Evolutionary conservation across 2,329 filamentous ascomycete species (phyloP).

Genomic region (Fusarium longipes): DNA sequence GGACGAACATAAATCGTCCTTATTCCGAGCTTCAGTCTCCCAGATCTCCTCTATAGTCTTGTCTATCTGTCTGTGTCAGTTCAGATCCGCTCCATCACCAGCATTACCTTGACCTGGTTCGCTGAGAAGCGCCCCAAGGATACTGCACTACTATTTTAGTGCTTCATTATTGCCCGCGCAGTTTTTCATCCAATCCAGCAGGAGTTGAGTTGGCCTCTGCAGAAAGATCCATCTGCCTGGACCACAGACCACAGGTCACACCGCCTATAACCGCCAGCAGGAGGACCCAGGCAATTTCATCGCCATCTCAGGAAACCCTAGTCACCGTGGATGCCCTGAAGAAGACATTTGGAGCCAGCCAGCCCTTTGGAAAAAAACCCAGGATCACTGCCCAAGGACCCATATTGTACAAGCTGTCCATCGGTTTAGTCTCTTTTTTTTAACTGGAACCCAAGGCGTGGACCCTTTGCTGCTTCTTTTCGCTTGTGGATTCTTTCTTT

Average conservation of each 20-base stretch:
- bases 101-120: conserved; percentile 43
- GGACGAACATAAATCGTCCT: conserved; percentile 48
- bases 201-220: conserved; percentile 39
- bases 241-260: conserved; percentile 45
- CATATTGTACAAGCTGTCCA: conserved; percentile 47
- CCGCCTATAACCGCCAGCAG: conserved; percentile 46
- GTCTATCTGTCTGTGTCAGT: conserved; percentile 27
- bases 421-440: conserved; percentile 45
- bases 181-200: conserved; percentile 42
- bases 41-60: conserved; percentile 13
- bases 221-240: conserved; percentile 45
- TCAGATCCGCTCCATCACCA: conserved; percentile 42
- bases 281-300: conserved; percentile 45
- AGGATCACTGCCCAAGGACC: conserved; percentile 49
- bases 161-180: conserved; percentile 43
- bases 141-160: conserved; percentile 44
- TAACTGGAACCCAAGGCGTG: conserved; percentile 44
- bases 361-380: conserved; percentile 44
- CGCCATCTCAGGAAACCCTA: conserved; percentile 47
- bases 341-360: conserved; percentile 43
- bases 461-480: conserved; percentile 41
- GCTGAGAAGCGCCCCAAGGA: conserved; percentile 41
- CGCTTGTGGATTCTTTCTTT: conserved; percentile 47
- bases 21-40: conserved; percentile 42
- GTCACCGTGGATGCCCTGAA: conserved; percentile 46